Evolutionary conservation across 2,329 filamentous ascomycete species (phyloP).

Genomic region (Pestalotiopsis fici): DNA sequence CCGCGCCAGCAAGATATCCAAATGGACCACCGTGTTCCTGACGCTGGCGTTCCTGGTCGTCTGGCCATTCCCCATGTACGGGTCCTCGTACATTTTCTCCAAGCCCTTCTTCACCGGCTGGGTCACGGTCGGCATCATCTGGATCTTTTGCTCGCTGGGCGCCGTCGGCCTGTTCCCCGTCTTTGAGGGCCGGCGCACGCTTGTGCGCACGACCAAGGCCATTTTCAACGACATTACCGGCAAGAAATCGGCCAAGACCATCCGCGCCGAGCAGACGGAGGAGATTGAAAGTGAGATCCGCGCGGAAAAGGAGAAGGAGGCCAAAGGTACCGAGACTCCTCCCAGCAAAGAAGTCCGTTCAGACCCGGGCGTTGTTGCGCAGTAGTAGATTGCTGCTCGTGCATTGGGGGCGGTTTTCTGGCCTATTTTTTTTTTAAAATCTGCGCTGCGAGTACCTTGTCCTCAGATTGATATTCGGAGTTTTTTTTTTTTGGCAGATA

Average conservation of each 20-base stretch:
- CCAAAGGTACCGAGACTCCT: constrained; percentile 22
- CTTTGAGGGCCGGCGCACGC: constrained; percentile 74
- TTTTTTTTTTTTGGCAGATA: neutral
- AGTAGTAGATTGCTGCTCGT: neutral
- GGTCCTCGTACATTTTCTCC: constrained; percentile 76
- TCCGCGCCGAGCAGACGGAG: constrained; percentile 26
- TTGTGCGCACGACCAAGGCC: constrained; percentile 59
- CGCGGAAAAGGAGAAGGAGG: constrained; percentile 13
- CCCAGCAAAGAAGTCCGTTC: constrained; percentile 19
- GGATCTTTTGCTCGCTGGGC: constrained; percentile 73
- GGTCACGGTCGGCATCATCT: constrained; percentile 76
- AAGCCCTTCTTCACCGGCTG: constrained; percentile 83
- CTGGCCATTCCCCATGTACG: constrained; percentile 94
- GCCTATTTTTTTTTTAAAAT: neutral
- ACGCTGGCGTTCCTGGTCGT: constrained; percentile 75
- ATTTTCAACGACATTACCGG: constrained; percentile 63
- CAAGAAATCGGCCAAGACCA: constrained; percentile 30
- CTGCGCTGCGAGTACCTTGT: too few relatives aligned
- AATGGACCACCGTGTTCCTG: constrained; percentile 56
- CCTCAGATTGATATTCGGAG: too few relatives aligned
- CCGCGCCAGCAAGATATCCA: constrained; percentile 52
- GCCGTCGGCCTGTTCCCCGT: constrained; percentile 81
- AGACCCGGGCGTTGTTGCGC: neutral
- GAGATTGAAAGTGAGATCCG: neutral
- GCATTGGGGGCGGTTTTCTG: neutral